phyloP scores from a whole-genome alignment of 1,139 yeast genomes.

The Suhomyces taliae region DNA sequence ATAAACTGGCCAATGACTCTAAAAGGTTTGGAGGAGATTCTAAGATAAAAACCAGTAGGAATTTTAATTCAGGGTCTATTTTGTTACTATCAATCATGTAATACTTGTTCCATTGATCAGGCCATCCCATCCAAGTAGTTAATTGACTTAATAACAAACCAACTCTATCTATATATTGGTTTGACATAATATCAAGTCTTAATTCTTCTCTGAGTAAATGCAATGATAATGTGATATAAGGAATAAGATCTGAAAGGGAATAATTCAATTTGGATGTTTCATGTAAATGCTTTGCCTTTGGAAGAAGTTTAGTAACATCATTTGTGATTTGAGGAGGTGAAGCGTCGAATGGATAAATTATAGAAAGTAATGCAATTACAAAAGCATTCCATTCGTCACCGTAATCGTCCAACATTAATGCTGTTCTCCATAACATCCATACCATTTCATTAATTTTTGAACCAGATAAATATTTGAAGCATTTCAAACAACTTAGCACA shows the following conservation, averaged over 20 bases:
- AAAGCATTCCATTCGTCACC: conserved; percentile 67
- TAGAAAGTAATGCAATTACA: conserved; percentile 50
- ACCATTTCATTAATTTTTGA: conserved; percentile 56
- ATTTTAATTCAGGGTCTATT: conserved; percentile 27
- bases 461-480: conserved; percentile 58
- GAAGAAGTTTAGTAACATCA: conserved; percentile 39
- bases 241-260: conserved; percentile 50
- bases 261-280: conserved; percentile 31
- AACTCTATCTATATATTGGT: conserved; percentile 36
- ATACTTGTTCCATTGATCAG: conserved; percentile 59
- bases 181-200: conserved; percentile 53
- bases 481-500: conserved; percentile 44
- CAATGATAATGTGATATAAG: conserved; percentile 64
- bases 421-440: conserved; percentile 65
- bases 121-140: conserved; percentile 75
- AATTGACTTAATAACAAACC: conserved; percentile 61
- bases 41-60: conserved; percentile 46
- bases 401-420: conserved; percentile 41
- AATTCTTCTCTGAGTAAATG: conserved; percentile 80
- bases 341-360: conserved; percentile 44
- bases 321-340: conserved; percentile 22
- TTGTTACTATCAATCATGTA: conserved; percentile 39
- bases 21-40: conserved; percentile 57
- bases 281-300: conserved; percentile 37
- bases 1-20: conserved; percentile 54